phyloP scores from a whole-genome alignment of 495 filamentous ascomycete genomes.

The Daldinia grandis region DNA sequence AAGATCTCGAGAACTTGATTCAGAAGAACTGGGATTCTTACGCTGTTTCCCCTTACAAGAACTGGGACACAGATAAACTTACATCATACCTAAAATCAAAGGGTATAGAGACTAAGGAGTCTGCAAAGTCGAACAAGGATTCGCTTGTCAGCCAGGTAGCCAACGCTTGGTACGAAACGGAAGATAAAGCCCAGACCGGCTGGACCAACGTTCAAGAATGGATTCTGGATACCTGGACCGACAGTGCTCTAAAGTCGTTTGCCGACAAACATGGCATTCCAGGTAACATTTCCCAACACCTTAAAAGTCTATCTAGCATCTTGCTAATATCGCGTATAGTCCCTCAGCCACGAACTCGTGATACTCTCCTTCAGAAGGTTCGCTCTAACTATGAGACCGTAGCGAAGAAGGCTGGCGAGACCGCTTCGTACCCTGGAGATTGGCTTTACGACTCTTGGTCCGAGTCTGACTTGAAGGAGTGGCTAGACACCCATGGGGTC shows the following conservation, averaged over 20 bases:
- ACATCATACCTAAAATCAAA: conserved; percentile 70
- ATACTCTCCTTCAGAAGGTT: conserved; percentile 77
- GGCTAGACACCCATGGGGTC: conserved; percentile 89
- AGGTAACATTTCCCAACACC: conserved; percentile 44
- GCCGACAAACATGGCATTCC: conserved; percentile 88
- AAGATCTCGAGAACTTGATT: conserved; percentile 82
- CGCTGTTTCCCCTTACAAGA: conserved; percentile 71
- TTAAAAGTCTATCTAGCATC: not conserved
- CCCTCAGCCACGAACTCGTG: conserved; percentile 85
- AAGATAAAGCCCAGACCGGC: conserved; percentile 74
- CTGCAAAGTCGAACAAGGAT: conserved; percentile 70
- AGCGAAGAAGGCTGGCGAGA: conserved; percentile 85
- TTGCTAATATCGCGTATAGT: conserved; percentile 41
- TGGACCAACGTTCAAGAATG: conserved; percentile 81
- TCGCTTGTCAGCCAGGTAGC: conserved; percentile 73
- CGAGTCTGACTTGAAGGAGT: conserved; percentile 66
- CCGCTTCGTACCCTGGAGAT: conserved; percentile 86
- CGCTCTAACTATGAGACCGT: conserved; percentile 83
- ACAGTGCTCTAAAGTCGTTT: conserved; percentile 84
- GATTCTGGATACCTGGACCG: conserved; percentile 89
- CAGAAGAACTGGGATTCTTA: conserved; percentile 86
- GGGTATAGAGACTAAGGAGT: conserved; percentile 71
- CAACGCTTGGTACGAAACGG: conserved; percentile 75
- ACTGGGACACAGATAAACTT: conserved; percentile 74
- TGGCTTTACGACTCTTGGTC: conserved; percentile 94